Percentiles rank a stretch among this genome's conserved stretches.
Conservation (phyloP, 257 asterid species). For the Perilla frutescens region DNA sequence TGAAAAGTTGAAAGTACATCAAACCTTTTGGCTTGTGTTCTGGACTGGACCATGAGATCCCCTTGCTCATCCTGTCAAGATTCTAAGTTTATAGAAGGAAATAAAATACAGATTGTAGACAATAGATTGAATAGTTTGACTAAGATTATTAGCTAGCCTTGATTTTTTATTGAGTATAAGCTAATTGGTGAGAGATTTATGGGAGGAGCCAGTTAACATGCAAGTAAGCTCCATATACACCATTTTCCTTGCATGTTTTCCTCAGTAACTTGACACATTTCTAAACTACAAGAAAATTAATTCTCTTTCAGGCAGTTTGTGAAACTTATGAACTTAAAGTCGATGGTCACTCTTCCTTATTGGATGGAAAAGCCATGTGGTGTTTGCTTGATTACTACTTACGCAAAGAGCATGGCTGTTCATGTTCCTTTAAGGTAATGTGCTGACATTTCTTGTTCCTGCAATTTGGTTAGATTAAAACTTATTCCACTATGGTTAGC, state of each 20-base stretch:
- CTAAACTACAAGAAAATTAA: slow-evolving; percentile 7
- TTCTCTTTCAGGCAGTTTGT: slow-evolving; percentile 75
- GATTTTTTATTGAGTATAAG: background rate
- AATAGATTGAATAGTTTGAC: slow-evolving; percentile 2
- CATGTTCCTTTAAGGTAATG: slow-evolving; percentile 69
- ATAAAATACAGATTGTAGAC: background rate
- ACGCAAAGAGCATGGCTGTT: slow-evolving; percentile 72
- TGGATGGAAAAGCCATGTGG: slow-evolving; percentile 99
- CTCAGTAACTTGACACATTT: slow-evolving; percentile 17
- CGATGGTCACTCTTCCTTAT: slow-evolving; percentile 70
- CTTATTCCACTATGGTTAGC: slow-evolving; percentile 37
- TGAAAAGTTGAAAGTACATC: slow-evolving; percentile 10
- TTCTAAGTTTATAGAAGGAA: background rate
- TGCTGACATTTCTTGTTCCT: slow-evolving; percentile 23
- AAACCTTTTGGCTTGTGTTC: background rate
- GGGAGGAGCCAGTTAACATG: background rate
- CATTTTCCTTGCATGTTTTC: slow-evolving; percentile 2
- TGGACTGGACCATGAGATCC: background rate
- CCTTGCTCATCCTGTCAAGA: background rate
- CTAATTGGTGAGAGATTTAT: slow-evolving; percentile 9
- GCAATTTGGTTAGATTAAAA: slow-evolving; percentile 19
- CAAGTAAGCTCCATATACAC: slow-evolving; percentile 7
- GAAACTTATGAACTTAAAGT: slow-evolving; percentile 72
- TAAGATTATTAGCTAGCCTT: slow-evolving; percentile 3
- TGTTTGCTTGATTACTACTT: slow-evolving; percentile 97